Conservation (phyloP, 1,284 basidiomycete genomes). For the Peniophora sp. region DNA sequence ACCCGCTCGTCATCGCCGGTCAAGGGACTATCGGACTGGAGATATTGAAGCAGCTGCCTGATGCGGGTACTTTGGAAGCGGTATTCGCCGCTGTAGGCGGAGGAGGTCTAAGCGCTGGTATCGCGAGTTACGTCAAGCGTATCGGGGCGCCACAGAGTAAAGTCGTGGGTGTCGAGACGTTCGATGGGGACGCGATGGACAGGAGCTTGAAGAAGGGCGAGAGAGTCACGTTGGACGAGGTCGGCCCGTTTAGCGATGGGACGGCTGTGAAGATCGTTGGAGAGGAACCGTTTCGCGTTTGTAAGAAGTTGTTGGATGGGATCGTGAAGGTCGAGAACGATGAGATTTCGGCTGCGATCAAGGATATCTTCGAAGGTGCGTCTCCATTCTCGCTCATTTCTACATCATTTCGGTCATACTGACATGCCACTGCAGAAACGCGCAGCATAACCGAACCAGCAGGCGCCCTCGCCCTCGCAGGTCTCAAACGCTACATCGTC, state of each 20-base stretch:
- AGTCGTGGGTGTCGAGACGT: conserved; percentile 90
- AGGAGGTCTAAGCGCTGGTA: conserved; percentile 86
- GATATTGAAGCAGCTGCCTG: conserved; percentile 79
- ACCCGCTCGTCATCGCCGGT: conserved; percentile 94
- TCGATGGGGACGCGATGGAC: conserved; percentile 92
- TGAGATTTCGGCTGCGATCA: conserved; percentile 97
- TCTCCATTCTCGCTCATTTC: conserved; percentile 2
- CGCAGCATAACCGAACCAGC: conserved; percentile 94
- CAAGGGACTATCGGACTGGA: conserved; percentile 96
- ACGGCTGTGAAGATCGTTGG: conserved; percentile 98
- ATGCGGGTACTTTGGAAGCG: conserved; percentile 72
- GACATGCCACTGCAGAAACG: conserved; percentile 55
- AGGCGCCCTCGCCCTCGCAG: conserved; percentile 91
- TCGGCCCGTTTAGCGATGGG: conserved; percentile 97
- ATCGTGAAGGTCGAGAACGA: conserved; percentile 89
- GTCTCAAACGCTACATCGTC: conserved; percentile 84
- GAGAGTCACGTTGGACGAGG: conserved; percentile 80
- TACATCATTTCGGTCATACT: not conserved
- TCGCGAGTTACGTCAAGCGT: conserved; percentile 89
- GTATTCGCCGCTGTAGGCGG: conserved; percentile 93
- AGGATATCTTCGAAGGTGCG: conserved; percentile 95
- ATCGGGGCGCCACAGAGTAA: conserved; percentile 83
- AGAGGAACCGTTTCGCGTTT: conserved; percentile 91
- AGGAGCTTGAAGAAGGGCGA: conserved; percentile 73
- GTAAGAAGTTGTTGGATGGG: conserved; percentile 79